These are phyloP conservation scores for Parascedosporium putredinis DNA, from an alignment of 2,329 filamentous ascomycete genomes.

Conservation along the genomic window DNA sequence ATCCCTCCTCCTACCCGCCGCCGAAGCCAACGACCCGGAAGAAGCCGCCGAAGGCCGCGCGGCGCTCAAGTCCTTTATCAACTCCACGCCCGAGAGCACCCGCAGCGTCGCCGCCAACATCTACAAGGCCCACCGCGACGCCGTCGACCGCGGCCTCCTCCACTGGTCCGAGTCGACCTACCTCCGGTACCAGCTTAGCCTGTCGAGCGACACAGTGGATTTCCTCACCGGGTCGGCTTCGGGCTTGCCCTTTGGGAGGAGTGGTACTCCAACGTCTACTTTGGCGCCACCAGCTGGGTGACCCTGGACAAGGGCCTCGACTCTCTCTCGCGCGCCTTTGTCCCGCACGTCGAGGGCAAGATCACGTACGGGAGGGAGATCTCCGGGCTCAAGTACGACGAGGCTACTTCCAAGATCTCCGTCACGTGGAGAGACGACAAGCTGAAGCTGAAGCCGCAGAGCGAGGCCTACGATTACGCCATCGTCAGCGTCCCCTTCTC, in stretches of 20 bases:
- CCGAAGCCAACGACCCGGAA: conserved; percentile 4
- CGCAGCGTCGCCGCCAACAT: conserved; percentile 28
- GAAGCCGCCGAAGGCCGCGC: conserved; percentile 20
- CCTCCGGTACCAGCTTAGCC: conserved; percentile 42
- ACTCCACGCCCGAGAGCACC: conserved; percentile 19
- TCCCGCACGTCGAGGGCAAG: conserved; percentile 45
- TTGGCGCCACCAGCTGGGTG: conserved; percentile 13
- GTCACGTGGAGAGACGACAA: conserved; percentile 44
- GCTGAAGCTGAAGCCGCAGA: conserved; percentile 28
- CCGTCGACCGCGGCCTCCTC: conserved; percentile 39
- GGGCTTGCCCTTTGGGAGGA: conserved; percentile 14
- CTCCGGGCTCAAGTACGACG: conserved; percentile 41
- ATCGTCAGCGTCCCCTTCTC: conserved; percentile 56
- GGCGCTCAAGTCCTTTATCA: conserved; percentile 23
- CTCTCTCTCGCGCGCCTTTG: conserved; percentile 50
- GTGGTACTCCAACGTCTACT: conserved; percentile 16
- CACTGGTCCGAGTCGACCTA: conserved; percentile 56
- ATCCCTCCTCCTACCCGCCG: conserved; percentile 20
- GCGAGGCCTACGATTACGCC: conserved; percentile 52
- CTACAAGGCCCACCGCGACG: conserved; percentile 28
- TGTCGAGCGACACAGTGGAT: conserved; percentile 40
- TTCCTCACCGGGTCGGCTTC: conserved; percentile 10
- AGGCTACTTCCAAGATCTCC: conserved; percentile 40
- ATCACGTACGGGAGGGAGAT: conserved; percentile 47
- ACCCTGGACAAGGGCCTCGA: conserved; percentile 45